Conservation (phyloP, 257 asterid genomes). For the Solanum rostratum region DNA sequence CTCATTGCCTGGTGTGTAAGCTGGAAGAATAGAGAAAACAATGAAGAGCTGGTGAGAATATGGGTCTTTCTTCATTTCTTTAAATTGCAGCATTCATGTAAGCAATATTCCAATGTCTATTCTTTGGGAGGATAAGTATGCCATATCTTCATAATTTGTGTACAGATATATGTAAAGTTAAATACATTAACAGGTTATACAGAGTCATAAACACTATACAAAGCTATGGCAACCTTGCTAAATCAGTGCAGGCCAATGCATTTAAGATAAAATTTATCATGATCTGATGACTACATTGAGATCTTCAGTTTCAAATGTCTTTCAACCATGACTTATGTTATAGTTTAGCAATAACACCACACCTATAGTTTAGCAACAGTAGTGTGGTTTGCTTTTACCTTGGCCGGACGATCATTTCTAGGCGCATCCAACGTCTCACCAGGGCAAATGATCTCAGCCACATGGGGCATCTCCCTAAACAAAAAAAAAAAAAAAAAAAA, state of each 20-base stretch:
- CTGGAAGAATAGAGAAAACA: background rate
- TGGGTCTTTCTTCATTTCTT: background rate
- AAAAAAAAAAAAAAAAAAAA: too few species aligned
- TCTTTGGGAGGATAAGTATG: background rate
- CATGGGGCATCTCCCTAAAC: too few species aligned
- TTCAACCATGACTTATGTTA: background rate
- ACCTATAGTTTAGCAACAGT: background rate
- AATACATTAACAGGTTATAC: too few species aligned
- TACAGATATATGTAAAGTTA: too few species aligned
- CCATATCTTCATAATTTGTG: background rate
- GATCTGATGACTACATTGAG: background rate
- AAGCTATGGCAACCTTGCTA: background rate
- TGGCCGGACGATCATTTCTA: too few species aligned
- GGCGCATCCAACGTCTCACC: too few species aligned
- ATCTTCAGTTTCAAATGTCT: background rate
- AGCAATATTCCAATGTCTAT: background rate
- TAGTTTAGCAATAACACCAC: background rate
- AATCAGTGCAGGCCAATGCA: background rate
- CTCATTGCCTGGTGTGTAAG: background rate
- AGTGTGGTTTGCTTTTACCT: too few species aligned
- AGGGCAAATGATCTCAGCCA: too few species aligned
- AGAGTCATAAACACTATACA: background rate
- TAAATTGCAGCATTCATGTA: background rate
- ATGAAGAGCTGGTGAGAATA: background rate
- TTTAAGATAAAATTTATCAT: background rate